Conservation (phyloP, 495 filamentous ascomycete species). For the Daldinia caldariorum region DNA sequence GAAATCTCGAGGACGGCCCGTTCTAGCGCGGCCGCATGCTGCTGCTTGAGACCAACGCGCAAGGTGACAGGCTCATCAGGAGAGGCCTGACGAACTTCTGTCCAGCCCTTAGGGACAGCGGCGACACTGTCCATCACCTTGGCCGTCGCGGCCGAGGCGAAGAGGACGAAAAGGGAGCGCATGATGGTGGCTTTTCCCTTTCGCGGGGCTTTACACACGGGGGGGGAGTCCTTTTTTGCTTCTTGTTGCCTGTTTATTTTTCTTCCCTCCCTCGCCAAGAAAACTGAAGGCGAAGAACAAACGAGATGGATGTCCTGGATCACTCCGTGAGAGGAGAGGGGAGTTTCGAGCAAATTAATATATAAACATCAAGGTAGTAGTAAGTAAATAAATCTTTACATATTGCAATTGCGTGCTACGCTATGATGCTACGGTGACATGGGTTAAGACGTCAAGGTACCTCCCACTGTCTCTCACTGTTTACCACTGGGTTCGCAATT, state of each 20-base stretch:
- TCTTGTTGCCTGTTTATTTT: neutral
- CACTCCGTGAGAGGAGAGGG: slow-evolving; percentile 30
- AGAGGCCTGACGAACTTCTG: slow-evolving; percentile 47
- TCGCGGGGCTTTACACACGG: slow-evolving; percentile 5
- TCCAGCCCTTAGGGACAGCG: slow-evolving; percentile 60
- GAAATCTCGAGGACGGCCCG: slow-evolving; percentile 59
- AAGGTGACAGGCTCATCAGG: slow-evolving; percentile 49
- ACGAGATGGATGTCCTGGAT: neutral
- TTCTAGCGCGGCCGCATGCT: slow-evolving; percentile 64
- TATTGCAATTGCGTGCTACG: slow-evolving; percentile 39
- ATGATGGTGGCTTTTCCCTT: slow-evolving; percentile 35
- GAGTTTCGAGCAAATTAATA: slow-evolving; percentile 35
- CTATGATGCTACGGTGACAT: slow-evolving; percentile 35
- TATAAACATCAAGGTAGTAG: slow-evolving; percentile 18
- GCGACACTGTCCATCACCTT: slow-evolving; percentile 59
- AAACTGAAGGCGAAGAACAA: slow-evolving; percentile 30
- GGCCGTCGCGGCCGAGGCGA: slow-evolving; percentile 55
- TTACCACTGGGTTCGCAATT: slow-evolving; percentile 26
- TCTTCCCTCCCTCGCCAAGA: slow-evolving; percentile 24
- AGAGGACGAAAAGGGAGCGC: slow-evolving; percentile 45
- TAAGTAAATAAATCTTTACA: slow-evolving; percentile 31
- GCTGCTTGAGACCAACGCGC: slow-evolving; percentile 55
- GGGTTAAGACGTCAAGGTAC: slow-evolving; percentile 12
- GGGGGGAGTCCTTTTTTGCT: slow-evolving; percentile 1
- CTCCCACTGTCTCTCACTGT: neutral